Evolutionary conservation across 257 asterid genomes (phyloP).

Genomic region (Solanum chilense): DNA sequence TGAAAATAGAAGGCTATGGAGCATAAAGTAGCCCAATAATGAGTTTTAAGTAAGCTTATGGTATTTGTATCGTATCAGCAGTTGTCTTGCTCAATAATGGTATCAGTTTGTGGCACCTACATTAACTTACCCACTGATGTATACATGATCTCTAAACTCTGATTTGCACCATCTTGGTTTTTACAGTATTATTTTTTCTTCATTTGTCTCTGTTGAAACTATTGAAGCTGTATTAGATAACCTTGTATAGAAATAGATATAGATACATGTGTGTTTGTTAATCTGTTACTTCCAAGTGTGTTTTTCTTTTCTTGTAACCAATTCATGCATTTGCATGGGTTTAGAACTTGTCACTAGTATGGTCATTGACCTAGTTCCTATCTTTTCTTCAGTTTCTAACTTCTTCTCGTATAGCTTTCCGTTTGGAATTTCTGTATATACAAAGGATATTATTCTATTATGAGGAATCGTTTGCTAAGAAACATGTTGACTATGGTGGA

Average conservation of each 20-base stretch:
- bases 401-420: neutral
- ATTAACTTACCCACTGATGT: slow-evolving; percentile 1
- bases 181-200: neutral
- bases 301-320: neutral
- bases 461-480: neutral
- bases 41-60: slow-evolving; percentile 12
- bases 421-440: neutral
- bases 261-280: neutral
- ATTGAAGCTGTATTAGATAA: neutral
- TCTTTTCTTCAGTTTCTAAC: neutral
- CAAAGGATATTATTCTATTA: neutral
- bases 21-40: neutral
- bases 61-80: neutral
- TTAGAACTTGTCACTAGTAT: neutral
- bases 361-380: neutral
- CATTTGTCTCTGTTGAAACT: neutral
- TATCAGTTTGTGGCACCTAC: neutral
- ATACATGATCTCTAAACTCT: neutral
- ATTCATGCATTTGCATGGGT: neutral
- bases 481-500: neutral
- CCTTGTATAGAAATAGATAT: neutral
- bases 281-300: neutral
- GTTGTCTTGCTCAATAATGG: slow-evolving; percentile 19
- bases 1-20: neutral
- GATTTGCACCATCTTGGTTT: neutral